These are phyloP conservation scores for Hibiscus syriacus DNA, from an alignment of 345 rosid species.

Conservation along the genomic window DNA sequence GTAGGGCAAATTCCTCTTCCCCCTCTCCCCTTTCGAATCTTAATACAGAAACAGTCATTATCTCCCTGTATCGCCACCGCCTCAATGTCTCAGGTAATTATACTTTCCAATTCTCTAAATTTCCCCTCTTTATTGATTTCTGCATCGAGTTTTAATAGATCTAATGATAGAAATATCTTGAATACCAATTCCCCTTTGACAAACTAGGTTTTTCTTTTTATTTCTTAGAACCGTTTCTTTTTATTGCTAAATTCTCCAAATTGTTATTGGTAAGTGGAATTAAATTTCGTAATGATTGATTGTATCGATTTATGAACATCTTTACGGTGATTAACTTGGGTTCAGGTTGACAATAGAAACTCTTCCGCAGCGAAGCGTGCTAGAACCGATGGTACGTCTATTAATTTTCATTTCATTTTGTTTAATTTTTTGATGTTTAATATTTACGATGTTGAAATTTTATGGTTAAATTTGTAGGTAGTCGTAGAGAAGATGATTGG, in stretches of 20 bases:
- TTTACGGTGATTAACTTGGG: not conserved
- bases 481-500: too few species aligned
- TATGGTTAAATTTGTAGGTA: conserved; percentile 36
- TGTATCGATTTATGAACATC: conserved; percentile 1
- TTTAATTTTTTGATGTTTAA: not conserved
- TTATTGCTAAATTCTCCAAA: not conserved
- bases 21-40: not conserved
- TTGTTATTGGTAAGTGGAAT: not conserved
- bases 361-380: too few species aligned
- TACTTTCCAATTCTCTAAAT: not conserved
- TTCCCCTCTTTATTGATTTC: not conserved
- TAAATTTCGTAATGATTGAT: not conserved
- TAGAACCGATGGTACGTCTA: too few species aligned
- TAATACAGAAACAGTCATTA: not conserved
- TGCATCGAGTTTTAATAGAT: not conserved
- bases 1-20: not conserved
- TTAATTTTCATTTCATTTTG: not conserved
- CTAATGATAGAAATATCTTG: not conserved
- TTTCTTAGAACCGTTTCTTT: not conserved
- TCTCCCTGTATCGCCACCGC: not conserved
- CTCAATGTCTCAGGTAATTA: conserved; percentile 6
- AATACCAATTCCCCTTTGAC: not conserved
- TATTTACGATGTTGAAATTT: not conserved
- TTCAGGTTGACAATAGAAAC: too few species aligned
- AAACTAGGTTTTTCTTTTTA: not conserved